Base-by-base conservation (phyloP, 1,284 basidiomycete genomes). In the Ustilago tritici region DNA sequence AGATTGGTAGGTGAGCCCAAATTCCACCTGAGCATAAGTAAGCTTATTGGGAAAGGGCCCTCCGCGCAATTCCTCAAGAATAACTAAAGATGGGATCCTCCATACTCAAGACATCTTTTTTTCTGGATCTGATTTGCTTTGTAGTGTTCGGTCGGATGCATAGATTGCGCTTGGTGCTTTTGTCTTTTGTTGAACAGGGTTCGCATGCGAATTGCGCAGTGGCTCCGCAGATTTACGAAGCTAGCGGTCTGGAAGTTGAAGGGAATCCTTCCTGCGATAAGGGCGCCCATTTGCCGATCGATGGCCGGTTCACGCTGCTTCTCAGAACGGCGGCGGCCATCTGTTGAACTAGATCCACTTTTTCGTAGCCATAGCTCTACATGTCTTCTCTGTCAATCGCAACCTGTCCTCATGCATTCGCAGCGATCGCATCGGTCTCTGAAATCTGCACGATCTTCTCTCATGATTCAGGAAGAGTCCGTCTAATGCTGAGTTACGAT, bases 11-110 rank as follows among this genome's bases (percentile, higher is more conserved):
- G 71, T 28, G 55, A 76, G 38, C 76, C 80, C 12, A 63, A 65
- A 5, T 84, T 83, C 71, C 71, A 77, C 31, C 69, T 81, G 31
- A 80, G 79, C 23, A 65, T 76, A 15, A 76, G 70, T 58, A 77
- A 79, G 68, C 76, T 58, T 28, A 23, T 76, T n/a, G 74, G 74
- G 6, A 76, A 71, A 35, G 74, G 74, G 17, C 74, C 74, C 35
- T 50, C 65, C 9, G 67, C 74, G 32, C 23, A 62, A 14, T 76
- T 71, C 62, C 74, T 76, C 61, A 68, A 61, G 65, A 40, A 76
- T 32, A 64, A 71, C 40, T 58, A 11, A 19, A 58, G 34, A 28
- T 4, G 12, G 35, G 9, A 38, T 19, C 17, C 11, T 43, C 49
- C 56, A 50, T 19, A 31, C 38, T 59, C 36, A 58, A 65, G 59